Evolutionary conservation across 805 yeast species (phyloP).

Genomic region (Yamadazyma ubonensis): DNA sequence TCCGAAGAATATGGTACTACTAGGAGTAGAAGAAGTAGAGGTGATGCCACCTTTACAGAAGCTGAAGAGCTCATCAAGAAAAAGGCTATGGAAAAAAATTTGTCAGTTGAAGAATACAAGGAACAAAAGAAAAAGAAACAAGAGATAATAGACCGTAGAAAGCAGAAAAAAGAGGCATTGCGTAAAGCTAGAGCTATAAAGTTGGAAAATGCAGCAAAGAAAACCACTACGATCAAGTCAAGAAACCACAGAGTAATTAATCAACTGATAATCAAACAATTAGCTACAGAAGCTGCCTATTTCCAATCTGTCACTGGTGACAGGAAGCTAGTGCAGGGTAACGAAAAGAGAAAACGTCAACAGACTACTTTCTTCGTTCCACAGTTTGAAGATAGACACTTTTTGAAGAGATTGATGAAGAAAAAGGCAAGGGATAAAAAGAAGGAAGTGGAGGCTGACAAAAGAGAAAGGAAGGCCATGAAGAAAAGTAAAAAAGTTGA

Average conservation of each 20-base stretch:
- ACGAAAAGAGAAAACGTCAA: constrained; percentile 33
- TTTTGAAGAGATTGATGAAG: constrained; percentile 13
- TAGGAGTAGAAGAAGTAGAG: constrained; percentile 6
- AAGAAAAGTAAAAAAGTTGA: not conserved
- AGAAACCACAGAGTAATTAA: constrained; percentile 1
- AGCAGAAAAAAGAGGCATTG: not conserved
- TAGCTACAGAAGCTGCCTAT: constrained; percentile 25
- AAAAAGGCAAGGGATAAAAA: constrained; percentile 10
- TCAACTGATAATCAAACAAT: constrained; percentile 11
- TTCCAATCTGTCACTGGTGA: constrained; percentile 44
- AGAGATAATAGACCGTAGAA: not conserved
- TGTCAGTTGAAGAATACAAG: constrained; percentile 7
- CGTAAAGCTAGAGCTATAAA: not conserved
- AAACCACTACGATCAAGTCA: no score
- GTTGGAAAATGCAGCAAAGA: constrained; percentile 5
- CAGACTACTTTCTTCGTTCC: constrained; percentile 29
- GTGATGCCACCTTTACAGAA: constrained; percentile 1
- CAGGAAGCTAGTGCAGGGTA: constrained; percentile 27
- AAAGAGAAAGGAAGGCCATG: constrained; percentile 7
- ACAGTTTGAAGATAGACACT: constrained; percentile 17
- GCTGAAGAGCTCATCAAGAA: not conserved
- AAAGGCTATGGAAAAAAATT: not conserved
- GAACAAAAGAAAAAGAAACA: constrained; percentile 3
- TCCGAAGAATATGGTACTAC: constrained; percentile 16
- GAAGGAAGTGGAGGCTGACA: constrained; percentile 5